These are phyloP conservation scores for Delonix regia DNA, from an alignment of 306 rosid genomes.

Conservation along the genomic window DNA sequence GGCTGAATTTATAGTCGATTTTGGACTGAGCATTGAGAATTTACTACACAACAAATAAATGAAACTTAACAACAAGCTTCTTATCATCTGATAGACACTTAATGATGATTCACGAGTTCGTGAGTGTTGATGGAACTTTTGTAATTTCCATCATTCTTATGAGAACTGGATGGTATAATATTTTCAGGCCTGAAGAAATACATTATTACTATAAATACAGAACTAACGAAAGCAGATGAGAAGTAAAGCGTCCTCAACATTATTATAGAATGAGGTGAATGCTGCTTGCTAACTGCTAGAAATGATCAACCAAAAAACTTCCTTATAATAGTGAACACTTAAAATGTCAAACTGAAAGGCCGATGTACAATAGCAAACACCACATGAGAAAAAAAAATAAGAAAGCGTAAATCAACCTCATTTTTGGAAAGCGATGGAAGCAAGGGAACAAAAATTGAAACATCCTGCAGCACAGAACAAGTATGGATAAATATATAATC, in stretches of 20 bases:
- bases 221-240: no score
- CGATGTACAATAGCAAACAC: background rate
- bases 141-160: conserved; percentile 22
- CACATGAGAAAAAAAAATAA: background rate
- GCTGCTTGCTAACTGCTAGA: background rate
- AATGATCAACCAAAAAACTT: no score
- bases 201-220: no score
- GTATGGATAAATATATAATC: conserved; percentile 35
- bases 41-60: conserved; percentile 10
- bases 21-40: conserved; percentile 26
- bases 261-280: background rate
- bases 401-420: conserved; percentile 60
- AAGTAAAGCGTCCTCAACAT: conserved; percentile 2
- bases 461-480: conserved; percentile 71
- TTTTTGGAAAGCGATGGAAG: conserved; percentile 82
- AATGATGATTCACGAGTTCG: background rate
- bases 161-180: conserved; percentile 14
- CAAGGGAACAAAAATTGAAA: conserved; percentile 95
- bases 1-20: conserved; percentile 9
- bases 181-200: background rate
- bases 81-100: background rate
- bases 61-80: background rate
- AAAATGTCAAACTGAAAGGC: conserved; percentile 3
- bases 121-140: background rate
- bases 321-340: background rate